Evolutionary conservation across 768 basidiomycete species (phyloP).

Genomic region (Pleurotus djamor): DNA sequence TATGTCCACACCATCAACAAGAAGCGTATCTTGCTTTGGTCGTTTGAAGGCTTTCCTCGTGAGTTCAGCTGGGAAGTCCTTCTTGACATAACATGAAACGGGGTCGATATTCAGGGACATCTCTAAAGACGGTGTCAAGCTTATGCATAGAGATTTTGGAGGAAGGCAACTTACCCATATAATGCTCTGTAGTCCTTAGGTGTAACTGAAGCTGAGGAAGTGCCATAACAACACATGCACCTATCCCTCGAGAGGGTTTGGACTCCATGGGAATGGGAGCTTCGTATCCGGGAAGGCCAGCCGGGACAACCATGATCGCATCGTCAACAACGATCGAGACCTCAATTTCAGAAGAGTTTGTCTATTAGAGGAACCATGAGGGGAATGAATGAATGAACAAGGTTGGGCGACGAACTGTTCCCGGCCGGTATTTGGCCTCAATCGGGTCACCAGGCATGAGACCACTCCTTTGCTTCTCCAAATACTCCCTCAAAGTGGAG

Average conservation of each 20-base stretch:
- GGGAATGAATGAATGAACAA: background rate
- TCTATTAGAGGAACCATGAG: slow-evolving; percentile 35
- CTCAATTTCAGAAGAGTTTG: slow-evolving; percentile 80
- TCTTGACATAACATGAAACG: slow-evolving; percentile 48
- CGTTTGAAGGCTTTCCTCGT: slow-evolving; percentile 19
- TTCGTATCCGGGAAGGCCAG: slow-evolving; percentile 65
- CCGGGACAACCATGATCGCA: slow-evolving; percentile 61
- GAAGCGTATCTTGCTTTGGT: slow-evolving; percentile 33
- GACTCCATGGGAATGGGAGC: slow-evolving; percentile 13
- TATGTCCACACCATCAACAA: slow-evolving; percentile 40
- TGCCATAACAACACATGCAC: slow-evolving; percentile 51
- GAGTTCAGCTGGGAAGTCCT: slow-evolving; percentile 43
- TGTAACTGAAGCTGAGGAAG: slow-evolving; percentile 74
- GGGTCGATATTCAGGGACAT: slow-evolving; percentile 74
- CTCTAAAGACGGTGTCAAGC: slow-evolving; percentile 40
- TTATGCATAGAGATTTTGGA: background rate
- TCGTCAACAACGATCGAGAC: slow-evolving; percentile 51
- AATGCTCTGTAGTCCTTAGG: slow-evolving; percentile 80
- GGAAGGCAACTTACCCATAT: slow-evolving; percentile 61
- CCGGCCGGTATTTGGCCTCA: slow-evolving; percentile 73
- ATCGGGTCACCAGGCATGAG: slow-evolving; percentile 80
- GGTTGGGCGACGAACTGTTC: slow-evolving; percentile 51
- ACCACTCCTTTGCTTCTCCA: slow-evolving; percentile 60
- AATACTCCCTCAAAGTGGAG: slow-evolving; percentile 82
- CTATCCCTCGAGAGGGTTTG: slow-evolving; percentile 33